A percentile compares a stretch with the other conserved stretches of the same genome.
Evolutionary conservation across 2,329 filamentous ascomycete species (phyloP).

Genomic region (Aspergillus fumigatus): DNA sequence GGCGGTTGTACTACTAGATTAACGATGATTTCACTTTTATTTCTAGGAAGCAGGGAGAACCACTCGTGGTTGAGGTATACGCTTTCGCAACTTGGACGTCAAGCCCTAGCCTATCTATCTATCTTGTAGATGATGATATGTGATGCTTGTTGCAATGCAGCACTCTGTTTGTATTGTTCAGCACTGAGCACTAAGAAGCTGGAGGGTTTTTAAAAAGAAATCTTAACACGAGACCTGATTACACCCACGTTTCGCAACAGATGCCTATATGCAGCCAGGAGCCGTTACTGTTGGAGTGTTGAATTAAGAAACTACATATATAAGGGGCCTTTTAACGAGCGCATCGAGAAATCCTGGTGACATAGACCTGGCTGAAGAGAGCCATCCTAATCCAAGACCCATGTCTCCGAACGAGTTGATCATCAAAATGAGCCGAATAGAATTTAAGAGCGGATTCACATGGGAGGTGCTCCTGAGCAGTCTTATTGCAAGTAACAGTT

Average conservation of each 20-base stretch:
- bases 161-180: too few species aligned
- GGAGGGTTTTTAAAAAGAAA: too few species aligned
- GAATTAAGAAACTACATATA: not conserved
- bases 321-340: not conserved
- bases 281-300: not conserved
- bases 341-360: too few species aligned
- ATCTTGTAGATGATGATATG: not conserved
- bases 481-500: too few species aligned
- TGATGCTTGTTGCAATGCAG: not conserved
- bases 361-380: too few species aligned
- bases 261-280: not conserved
- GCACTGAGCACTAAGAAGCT: too few species aligned
- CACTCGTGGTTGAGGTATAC: slow-evolving; percentile 10
- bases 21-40: slow-evolving; percentile 27
- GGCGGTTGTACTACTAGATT: slow-evolving; percentile 36
- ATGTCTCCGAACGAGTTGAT: not conserved
- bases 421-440: not conserved
- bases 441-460: not conserved
- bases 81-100: not conserved
- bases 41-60: slow-evolving; percentile 11
- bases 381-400: not conserved
- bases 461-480: not conserved
- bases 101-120: not conserved
- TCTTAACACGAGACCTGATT: not conserved
- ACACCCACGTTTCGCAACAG: not conserved